phyloP scores from a whole-genome alignment of 805 yeast genomes.

The Ogataea degrootiae region DNA sequence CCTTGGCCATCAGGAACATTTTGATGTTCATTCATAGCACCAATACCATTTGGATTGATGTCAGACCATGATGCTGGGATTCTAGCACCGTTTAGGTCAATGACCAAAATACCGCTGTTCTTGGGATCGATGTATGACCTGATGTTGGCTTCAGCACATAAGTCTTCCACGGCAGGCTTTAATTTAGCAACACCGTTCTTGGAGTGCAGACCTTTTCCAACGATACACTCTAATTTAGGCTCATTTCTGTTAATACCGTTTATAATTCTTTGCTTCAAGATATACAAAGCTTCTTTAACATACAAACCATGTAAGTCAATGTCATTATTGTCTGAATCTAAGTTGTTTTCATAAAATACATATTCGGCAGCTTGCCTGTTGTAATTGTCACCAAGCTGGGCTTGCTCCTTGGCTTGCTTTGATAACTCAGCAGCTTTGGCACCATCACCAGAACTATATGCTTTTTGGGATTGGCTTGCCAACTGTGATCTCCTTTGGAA shows the following conservation, averaged over 20 bases:
- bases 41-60: slow-evolving; percentile 27
- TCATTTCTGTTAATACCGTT: slow-evolving; percentile 59
- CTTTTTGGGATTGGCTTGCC: slow-evolving; percentile 67
- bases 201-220: slow-evolving; percentile 90
- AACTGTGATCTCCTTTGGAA: slow-evolving; percentile 50
- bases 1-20: slow-evolving; percentile 19
- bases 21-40: slow-evolving; percentile 28
- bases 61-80: slow-evolving; percentile 36
- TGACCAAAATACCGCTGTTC: slow-evolving; percentile 76
- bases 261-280: slow-evolving; percentile 68
- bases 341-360: slow-evolving; percentile 82
- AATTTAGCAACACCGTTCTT: slow-evolving; percentile 76
- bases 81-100: slow-evolving; percentile 51
- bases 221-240: slow-evolving; percentile 69
- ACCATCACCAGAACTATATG: slow-evolving; percentile 72
- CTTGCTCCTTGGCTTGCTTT: slow-evolving; percentile 58
- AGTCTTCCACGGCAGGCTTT: slow-evolving; percentile 80
- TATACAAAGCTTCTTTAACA: slow-evolving; percentile 82
- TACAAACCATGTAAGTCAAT: slow-evolving; percentile 91
- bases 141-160: slow-evolving; percentile 65
- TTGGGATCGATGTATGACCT: slow-evolving; percentile 57
- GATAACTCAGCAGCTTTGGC: slow-evolving; percentile 69
- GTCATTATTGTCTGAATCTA: slow-evolving; percentile 80
- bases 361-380: slow-evolving; percentile 85
- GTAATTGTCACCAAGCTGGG: slow-evolving; percentile 56